Conservation (phyloP, 2,329 filamentous ascomycete genomes). For the Diaporthe sp. region DNA sequence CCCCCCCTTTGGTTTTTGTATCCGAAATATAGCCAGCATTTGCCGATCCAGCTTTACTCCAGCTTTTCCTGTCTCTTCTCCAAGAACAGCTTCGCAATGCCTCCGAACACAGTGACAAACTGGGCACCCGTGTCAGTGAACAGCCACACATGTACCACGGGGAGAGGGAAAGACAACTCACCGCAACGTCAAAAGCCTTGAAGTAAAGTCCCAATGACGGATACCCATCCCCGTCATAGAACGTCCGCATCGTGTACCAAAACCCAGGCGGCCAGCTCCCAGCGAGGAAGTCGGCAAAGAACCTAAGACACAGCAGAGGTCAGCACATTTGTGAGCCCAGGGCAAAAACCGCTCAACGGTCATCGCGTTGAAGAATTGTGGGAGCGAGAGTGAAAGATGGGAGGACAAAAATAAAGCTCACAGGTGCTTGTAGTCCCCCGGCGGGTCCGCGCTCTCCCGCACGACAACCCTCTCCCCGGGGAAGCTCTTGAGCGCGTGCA, state of each 20-base stretch:
- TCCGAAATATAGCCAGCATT: background rate
- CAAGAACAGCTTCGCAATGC: conserved; percentile 32
- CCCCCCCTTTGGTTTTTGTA: background rate
- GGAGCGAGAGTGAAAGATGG: background rate
- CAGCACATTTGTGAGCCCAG: background rate
- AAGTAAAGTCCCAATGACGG: conserved; percentile 27
- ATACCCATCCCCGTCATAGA: conserved; percentile 33
- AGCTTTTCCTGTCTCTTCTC: conserved; percentile 18
- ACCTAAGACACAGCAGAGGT: background rate
- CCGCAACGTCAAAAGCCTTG: conserved; percentile 21
- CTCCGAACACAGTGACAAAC: conserved; percentile 36
- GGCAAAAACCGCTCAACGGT: too few species aligned
- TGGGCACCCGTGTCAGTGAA: background rate
- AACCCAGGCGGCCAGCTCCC: background rate
- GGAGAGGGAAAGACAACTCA: background rate
- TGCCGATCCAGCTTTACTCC: background rate
- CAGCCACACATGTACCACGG: background rate
- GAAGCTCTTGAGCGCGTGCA: conserved; percentile 17
- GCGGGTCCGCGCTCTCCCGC: conserved; percentile 29
- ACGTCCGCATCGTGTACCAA: conserved; percentile 27
- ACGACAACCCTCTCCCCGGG: conserved; percentile 27
- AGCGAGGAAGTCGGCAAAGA: conserved; percentile 24
- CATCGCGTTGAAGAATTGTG: background rate
- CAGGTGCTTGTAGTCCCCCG: conserved; percentile 33
- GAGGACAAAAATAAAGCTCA: background rate